These are phyloP conservation scores for Neofusicoccum cordaticola DNA, from an alignment of 2,329 filamentous ascomycete genomes.

Conservation along the genomic window DNA sequence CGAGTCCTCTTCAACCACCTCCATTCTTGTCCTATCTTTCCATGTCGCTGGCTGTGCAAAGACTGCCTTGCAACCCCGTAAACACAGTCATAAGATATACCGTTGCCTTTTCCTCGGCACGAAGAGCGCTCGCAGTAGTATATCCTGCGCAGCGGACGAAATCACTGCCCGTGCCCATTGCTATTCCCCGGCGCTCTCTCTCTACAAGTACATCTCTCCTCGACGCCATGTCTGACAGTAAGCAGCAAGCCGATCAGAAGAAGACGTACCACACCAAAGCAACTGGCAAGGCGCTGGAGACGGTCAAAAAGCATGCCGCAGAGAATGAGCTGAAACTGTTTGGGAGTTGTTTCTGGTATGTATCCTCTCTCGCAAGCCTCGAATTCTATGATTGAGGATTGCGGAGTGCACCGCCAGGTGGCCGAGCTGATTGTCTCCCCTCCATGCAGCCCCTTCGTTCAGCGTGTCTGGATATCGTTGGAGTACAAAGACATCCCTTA, in stretches of 20 bases:
- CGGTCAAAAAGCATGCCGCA: slow-evolving; percentile 66
- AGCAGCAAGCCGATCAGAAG: slow-evolving; percentile 42
- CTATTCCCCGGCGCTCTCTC: not conserved
- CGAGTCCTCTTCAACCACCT: not conserved
- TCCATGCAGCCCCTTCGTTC: slow-evolving; percentile 68
- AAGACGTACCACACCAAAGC: slow-evolving; percentile 71
- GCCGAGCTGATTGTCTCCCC: not conserved
- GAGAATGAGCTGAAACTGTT: slow-evolving; percentile 73
- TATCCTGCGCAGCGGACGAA: not conserved
- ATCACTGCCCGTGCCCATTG: not conserved
- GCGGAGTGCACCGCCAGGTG: too few relatives aligned
- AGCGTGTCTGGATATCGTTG: slow-evolving; percentile 84
- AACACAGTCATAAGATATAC: not conserved
- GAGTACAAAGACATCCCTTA: slow-evolving; percentile 76
- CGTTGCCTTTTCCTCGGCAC: not conserved
- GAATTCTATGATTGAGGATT: too few relatives aligned
- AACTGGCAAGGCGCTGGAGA: slow-evolving; percentile 67
- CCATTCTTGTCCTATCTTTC: not conserved
- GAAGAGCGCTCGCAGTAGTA: not conserved
- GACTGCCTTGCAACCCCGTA: not conserved
- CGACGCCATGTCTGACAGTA: slow-evolving; percentile 44
- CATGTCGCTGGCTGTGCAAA: not conserved
- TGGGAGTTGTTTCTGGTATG: slow-evolving; percentile 79
- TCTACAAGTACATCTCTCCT: slow-evolving; percentile 37
- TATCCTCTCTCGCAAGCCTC: slow-evolving; percentile 5